A percentile compares a stretch with the other conserved stretches of the same genome.
Evolutionary conservation across 108 stramenopile species (phyloP).

Genomic region (Epipyxis sp.): DNA sequence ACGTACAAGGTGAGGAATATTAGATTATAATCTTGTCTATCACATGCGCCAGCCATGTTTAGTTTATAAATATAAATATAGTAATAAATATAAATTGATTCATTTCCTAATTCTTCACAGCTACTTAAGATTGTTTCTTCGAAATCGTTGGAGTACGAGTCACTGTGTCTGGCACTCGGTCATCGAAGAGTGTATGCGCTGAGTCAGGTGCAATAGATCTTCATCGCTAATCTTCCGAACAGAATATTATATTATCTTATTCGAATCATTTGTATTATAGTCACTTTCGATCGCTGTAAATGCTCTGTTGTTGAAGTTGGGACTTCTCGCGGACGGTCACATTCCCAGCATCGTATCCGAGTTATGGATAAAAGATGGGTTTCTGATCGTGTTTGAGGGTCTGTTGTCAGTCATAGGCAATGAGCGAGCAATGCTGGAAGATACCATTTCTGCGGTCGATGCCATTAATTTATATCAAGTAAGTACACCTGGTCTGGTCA

Average conservation of each 20-base stretch:
- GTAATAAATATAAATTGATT: too few species aligned
- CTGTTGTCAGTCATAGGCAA: conserved; percentile 20
- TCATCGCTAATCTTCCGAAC: too few species aligned
- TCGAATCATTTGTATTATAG: too few species aligned
- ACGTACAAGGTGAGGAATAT: too few species aligned
- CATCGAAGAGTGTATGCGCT: conserved; percentile 14
- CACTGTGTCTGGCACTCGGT: background rate
- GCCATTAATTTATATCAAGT: background rate
- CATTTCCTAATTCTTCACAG: too few species aligned
- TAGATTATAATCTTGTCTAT: too few species aligned
- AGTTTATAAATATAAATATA: too few species aligned
- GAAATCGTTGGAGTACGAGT: background rate
- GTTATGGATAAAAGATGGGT: background rate
- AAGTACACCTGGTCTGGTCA: too few species aligned
- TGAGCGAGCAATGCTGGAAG: conserved; percentile 17
- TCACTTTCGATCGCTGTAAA: conserved; percentile 19
- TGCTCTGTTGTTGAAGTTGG: conserved; percentile 15
- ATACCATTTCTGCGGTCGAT: conserved; percentile 18
- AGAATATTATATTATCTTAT: too few species aligned
- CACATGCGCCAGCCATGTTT: too few species aligned
- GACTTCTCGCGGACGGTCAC: background rate
- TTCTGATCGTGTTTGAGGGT: conserved; percentile 32
- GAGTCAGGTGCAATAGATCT: too few species aligned
- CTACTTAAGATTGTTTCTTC: too few species aligned
- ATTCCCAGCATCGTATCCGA: background rate